phyloP scores from a whole-genome alignment of 1,284 basidiomycete genomes.

The Tranzscheliella williamsii region DNA sequence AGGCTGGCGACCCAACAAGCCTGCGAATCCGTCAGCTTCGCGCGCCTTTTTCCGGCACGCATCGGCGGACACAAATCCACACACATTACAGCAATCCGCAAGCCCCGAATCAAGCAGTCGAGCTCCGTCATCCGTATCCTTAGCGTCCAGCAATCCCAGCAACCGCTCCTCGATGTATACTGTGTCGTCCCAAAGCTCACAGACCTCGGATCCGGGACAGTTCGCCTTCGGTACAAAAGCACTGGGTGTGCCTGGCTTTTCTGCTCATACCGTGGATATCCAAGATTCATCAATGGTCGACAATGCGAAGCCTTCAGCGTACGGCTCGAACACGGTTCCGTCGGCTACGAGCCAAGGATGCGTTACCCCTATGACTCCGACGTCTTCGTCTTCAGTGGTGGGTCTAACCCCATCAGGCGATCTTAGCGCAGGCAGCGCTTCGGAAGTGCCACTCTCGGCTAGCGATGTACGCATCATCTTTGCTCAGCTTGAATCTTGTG shows the following conservation, averaged over 20 bases:
- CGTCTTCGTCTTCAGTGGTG: conserved; percentile 1
- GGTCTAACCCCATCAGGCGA: conserved; percentile 4
- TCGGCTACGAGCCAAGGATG: conserved; percentile 12
- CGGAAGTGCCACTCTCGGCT: conserved; percentile 66
- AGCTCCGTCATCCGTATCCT: conserved; percentile 14
- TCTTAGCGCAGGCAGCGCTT: not conserved
- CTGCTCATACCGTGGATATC: too few relatives aligned
- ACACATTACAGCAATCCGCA: too few relatives aligned
- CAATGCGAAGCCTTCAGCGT: too few relatives aligned
- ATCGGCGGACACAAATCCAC: conserved; percentile 27
- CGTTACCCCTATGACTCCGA: conserved; percentile 16
- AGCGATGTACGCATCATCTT: conserved; percentile 78
- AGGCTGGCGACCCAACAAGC: not conserved
- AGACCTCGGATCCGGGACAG: conserved; percentile 37
- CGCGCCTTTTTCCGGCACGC: conserved; percentile 24
- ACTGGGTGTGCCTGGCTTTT: too few relatives aligned
- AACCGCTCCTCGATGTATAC: conserved; percentile 54
- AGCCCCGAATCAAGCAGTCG: conserved; percentile 5
- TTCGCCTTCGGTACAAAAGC: conserved; percentile 4
- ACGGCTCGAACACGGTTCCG: not conserved
- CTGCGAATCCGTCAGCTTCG: not conserved
- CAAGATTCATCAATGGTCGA: too few relatives aligned
- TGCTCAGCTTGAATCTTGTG: conserved; percentile 76
- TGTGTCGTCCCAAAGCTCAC: conserved; percentile 49
- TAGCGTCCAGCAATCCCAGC: conserved; percentile 44